These are phyloP conservation scores for Mortierella antarctica DNA, from an alignment of 192 early-diverging fungal species.

Conservation along the genomic window DNA sequence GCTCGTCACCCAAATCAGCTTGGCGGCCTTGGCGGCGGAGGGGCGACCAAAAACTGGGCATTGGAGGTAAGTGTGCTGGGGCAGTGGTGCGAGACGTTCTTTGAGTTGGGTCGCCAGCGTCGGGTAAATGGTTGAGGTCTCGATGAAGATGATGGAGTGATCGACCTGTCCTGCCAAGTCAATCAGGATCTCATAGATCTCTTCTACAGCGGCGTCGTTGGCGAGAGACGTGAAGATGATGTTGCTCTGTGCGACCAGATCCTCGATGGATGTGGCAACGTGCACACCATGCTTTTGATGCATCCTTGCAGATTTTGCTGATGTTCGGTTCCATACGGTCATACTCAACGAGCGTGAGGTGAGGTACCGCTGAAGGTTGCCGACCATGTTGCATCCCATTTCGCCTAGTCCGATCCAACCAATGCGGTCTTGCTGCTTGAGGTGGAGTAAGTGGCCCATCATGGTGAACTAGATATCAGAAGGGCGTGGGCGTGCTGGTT, in stretches of 20 bases:
- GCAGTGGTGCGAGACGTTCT: constrained; percentile 29
- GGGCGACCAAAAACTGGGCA: constrained; percentile 60
- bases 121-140: constrained; percentile 71
- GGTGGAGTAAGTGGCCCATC: constrained; percentile 22
- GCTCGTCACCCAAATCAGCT: constrained; percentile 40
- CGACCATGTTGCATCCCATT: constrained; percentile 62
- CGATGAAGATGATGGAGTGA: constrained; percentile 65
- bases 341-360: constrained; percentile 49
- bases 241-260: constrained; percentile 59
- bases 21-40: constrained; percentile 34
- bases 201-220: constrained; percentile 67
- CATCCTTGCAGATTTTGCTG: constrained; percentile 56
- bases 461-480: not conserved
- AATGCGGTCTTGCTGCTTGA: constrained; percentile 47
- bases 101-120: constrained; percentile 46
- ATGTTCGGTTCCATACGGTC: constrained; percentile 73
- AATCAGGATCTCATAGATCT: constrained; percentile 61
- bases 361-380: constrained; percentile 68
- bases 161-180: constrained; percentile 35
- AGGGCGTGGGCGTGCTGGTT: not conserved
- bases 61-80: constrained; percentile 51
- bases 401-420: constrained; percentile 53
- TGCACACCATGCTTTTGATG: constrained; percentile 54
- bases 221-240: constrained; percentile 72
- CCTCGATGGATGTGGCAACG: constrained; percentile 51